Percentiles rank a stretch among this genome's conserved stretches.
Conservation (phyloP, 2,329 filamentous ascomycete species). For the Apiospora aurea region DNA sequence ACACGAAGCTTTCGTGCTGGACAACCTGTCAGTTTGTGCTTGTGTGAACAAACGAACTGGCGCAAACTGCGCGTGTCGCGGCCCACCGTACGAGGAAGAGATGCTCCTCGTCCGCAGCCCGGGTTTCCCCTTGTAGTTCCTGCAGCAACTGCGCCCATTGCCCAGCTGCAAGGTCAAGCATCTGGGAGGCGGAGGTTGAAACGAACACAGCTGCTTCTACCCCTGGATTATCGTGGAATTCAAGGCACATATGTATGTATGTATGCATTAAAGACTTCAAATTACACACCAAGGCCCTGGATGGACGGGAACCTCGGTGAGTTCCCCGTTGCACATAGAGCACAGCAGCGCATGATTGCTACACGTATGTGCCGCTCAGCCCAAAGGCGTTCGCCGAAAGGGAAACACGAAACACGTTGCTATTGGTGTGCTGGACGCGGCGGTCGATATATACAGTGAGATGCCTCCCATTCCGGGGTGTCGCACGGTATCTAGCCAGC, state of each 20-base stretch:
- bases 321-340: constrained; percentile 1
- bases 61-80: neutral
- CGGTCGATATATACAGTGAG: neutral
- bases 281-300: neutral
- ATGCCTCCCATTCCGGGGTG: neutral
- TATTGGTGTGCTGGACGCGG: neutral
- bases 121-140: neutral
- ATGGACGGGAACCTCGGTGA: neutral
- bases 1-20: neutral
- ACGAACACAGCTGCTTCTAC: neutral
- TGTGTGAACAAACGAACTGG: neutral
- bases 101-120: neutral
- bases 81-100: neutral
- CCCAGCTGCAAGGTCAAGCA: neutral
- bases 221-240: neutral
- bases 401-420: constrained; percentile 15
- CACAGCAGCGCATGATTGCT: neutral
- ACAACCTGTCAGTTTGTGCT: neutral
- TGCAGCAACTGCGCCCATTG: neutral
- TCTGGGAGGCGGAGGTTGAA: neutral
- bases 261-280: neutral
- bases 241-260: neutral
- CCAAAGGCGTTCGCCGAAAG: constrained; percentile 16
- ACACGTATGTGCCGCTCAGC: neutral
- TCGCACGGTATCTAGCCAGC: constrained; percentile 1